Conservation (phyloP, 805 yeast genomes). For the Candida pini region DNA sequence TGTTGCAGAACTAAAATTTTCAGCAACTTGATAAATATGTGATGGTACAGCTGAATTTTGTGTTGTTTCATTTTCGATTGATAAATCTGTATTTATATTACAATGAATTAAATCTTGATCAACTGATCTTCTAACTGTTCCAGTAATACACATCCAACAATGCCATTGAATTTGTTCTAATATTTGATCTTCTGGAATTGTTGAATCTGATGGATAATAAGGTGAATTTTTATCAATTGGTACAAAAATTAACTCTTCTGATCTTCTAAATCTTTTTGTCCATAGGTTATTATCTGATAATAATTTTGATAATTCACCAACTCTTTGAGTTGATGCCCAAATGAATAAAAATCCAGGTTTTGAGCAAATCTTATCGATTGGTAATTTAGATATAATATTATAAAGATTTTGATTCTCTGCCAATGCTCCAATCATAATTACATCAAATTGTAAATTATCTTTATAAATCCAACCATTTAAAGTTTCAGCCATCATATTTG, state of each 20-base stretch:
- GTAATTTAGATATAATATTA: constrained; percentile 58
- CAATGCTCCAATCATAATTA: constrained; percentile 86
- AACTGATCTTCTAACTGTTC: constrained; percentile 81
- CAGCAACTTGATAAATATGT: constrained; percentile 74
- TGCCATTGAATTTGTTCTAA: constrained; percentile 85
- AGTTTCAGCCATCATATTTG: constrained; percentile 49
- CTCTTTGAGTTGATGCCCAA: constrained; percentile 79
- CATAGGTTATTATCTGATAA: constrained; percentile 33
- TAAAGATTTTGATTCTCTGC: constrained; percentile 66
- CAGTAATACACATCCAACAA: constrained; percentile 97
- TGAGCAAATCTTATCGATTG: constrained; percentile 67
- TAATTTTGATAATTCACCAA: constrained; percentile 53
- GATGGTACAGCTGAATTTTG: constrained; percentile 58
- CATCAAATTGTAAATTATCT: constrained; percentile 69
- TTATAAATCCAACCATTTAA: constrained; percentile 57
- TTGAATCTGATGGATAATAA: constrained; percentile 54
- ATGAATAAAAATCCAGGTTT: constrained; percentile 83
- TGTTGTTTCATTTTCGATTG: constrained; percentile 49
- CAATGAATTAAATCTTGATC: constrained; percentile 87
- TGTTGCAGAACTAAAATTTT: constrained; percentile 79
- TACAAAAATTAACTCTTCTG: constrained; percentile 83
- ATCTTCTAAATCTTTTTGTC: constrained; percentile 69
- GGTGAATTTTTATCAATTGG: constrained; percentile 63
- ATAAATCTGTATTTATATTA: constrained; percentile 84
- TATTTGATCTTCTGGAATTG: constrained; percentile 39